Base-by-base conservation (phyloP, 371 early-diverging fungal species). In the Apophysomyces elegans region DNA sequence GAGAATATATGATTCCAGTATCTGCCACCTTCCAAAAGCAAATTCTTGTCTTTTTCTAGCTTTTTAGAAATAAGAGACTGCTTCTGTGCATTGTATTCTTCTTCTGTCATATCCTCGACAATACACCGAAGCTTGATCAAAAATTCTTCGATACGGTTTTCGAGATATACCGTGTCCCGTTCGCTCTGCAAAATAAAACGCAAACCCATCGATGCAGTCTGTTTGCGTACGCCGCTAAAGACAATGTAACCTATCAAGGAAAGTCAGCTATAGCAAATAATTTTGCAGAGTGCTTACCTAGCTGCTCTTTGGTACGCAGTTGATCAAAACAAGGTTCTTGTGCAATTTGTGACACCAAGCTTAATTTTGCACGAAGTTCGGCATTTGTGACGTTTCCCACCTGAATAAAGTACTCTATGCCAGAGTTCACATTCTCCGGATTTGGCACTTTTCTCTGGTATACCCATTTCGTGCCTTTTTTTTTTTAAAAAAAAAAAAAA, bases 281-380 rank as follows among this genome's bases (percentile, higher is more conserved):
- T 74, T 59, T 32, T 4, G 16, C 16, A 11, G n/a, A 45, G 5
- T 39, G n/a, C 35, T 69, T 56, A 65, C 88, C 94, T 26, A 95
- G 80, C 70, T 93, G 93, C 66, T 95, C 96, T 66, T 95, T 94
- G 6, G 98, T 97, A 35, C 97, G 87, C 46, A 98, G 80, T 70
- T 91, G 91, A 75, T 96, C 91, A 78, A 96, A 98, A 69, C 90
- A 93, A 12, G 97, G 95, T 72, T 97, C 96, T 61, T 88, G 81
- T 4, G 89, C 77, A 21, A 97, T 90, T 66, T 94, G 92, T 0
- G 87, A 84, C 67, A 95, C 64, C 36, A 98, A 76, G 35, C 85
- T 85, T 35, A 91, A 67, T n/a, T 83, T 76, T 5, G 89, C 90
- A 37, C 93, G 86, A n/a, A 84, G 75, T 26, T 68, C 63, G 13